Evolutionary conservation across 2,329 filamentous ascomycete genomes (phyloP), one percentile per base, ranked within the genome.

Genomic region (Aspergillus fumigatus): DNA sequence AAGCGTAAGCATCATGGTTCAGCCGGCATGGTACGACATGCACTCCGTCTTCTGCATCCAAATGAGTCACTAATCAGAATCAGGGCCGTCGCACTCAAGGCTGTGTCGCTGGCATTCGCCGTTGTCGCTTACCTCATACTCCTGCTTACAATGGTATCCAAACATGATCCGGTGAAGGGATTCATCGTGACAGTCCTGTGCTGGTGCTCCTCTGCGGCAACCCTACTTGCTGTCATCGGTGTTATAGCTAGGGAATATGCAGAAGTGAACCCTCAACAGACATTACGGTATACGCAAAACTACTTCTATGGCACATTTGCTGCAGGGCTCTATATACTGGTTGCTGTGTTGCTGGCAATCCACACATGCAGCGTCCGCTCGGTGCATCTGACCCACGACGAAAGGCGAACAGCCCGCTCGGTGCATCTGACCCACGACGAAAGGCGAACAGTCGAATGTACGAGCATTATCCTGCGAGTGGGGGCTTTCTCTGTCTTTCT

Each of bases 261-360:
- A 17, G 3, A 10, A 1, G 7, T 27, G 14, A 6, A 17, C 32
- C 5, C 32, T 21, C 1, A 35, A 1, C 38, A 19, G 9, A 38
- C n/a, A 10, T 23, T 35, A 9, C 32, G 3, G 2, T 54, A 54
- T 7, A 53, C 57, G 7, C 56, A 58, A 27, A 48, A 40, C 3
- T 58, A 52, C 35, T 55, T 51, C 52, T 58, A 58, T 25, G 49
- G 29, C 3, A 52, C 45, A 21, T 55, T 58, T n/a, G 56, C 56
- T 21, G 52, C 52, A 1, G 11, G 11, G 9, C 32, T 52, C 14
- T 52, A 51, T 43, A 21, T 32, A 14, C n/a, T 52, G 21, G 32
- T 55, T 10, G 52, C 52, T 4, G 4, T n/a, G 3, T 9, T 58
- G 2, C 6, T 58, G 3, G 5, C 35, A 14, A 26, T 29, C 8